Base-by-base conservation (phyloP, 345 rosid species). In the Theobroma cacao region DNA sequence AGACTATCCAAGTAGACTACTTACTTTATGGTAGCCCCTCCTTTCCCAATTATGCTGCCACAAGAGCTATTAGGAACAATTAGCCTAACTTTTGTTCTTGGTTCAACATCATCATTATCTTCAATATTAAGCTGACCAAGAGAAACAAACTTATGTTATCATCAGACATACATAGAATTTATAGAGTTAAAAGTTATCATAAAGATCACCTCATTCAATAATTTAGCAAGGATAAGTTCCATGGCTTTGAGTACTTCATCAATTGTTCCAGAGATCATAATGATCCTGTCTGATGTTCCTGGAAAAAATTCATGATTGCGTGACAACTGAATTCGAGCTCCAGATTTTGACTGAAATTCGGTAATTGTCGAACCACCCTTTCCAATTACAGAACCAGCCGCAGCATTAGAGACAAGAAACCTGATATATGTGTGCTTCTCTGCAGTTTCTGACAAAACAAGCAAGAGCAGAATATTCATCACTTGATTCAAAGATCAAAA, bases 11-110 rank as follows among this genome's bases (percentile, higher is more conserved):
- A 43, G 52, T 43, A 77, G 56, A 56, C 18, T 41, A 60, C 93
- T 78, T 90, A 97, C 99, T 94, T 97, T 86, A 97, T 97, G 40
- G 91, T 94, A 80, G 96, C 87, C 61, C 99, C 98, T 88, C 97
- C 99, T 87, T 94, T 97, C 75, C 99, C 99, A 83, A 97, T 97
- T 76, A 97, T 97, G 86, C 99, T 89, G 74, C 99, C 99, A 80
- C 99, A 97, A 67, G 94, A 93, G 86, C 90, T 88, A 82, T 97
- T 94, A 53, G 99, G 98, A 87, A 94, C 99, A 76, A 94, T 83
- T 53, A 97, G 81, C 84, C 97, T 97, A 84, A 97, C 88, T 87
- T 90, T 97, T 78, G 88, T 86, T 85, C 90, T 93, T 78, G 93
- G 94, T 83, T 91, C 99, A 85, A 63, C 88, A 59, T 93, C 98